Conservation (phyloP, 257 asterid genomes). For the Linaria vulgaris region DNA sequence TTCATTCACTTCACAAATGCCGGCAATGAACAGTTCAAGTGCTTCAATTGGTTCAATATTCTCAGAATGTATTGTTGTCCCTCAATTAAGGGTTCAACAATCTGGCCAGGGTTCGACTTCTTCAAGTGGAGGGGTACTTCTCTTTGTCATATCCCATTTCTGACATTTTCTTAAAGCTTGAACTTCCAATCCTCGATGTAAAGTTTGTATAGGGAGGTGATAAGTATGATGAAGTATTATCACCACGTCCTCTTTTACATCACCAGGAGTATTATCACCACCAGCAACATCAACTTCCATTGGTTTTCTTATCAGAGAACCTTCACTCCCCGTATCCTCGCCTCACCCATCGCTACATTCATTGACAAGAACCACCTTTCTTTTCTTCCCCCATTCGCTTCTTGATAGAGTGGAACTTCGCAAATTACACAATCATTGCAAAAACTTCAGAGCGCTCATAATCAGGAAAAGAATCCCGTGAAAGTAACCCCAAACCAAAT, state of each 20-base stretch:
- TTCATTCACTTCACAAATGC: too few species aligned
- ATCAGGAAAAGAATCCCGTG: constrained; percentile 35
- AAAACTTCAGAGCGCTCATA: constrained; percentile 45
- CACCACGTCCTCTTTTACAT: constrained; percentile 35
- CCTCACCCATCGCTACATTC: constrained; percentile 23
- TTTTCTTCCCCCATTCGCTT: constrained; percentile 31
- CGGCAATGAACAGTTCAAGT: too few species aligned
- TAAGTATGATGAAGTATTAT: constrained; percentile 51
- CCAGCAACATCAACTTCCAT: constrained; percentile 20
- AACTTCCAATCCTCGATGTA: constrained; percentile 22
- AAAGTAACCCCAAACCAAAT: constrained; percentile 76
- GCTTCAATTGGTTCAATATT: too few species aligned
- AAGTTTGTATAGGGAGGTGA: constrained; percentile 66
- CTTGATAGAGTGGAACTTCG: constrained; percentile 24
- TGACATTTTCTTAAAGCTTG: constrained; percentile 30
- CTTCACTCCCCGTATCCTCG: constrained; percentile 16
- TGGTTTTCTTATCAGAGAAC: constrained; percentile 13
- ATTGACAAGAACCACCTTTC: constrained; percentile 6
- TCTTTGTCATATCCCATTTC: constrained; percentile 31
- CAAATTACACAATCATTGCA: constrained; percentile 30
- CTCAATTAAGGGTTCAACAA: too few species aligned
- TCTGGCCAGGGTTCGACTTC: too few species aligned
- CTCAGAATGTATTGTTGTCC: too few species aligned
- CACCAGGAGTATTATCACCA: constrained; percentile 29
- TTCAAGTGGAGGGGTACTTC: constrained; percentile 31